Base-by-base conservation (phyloP, 163 green algal genomes). In the Chlorella variabilis region DNA sequence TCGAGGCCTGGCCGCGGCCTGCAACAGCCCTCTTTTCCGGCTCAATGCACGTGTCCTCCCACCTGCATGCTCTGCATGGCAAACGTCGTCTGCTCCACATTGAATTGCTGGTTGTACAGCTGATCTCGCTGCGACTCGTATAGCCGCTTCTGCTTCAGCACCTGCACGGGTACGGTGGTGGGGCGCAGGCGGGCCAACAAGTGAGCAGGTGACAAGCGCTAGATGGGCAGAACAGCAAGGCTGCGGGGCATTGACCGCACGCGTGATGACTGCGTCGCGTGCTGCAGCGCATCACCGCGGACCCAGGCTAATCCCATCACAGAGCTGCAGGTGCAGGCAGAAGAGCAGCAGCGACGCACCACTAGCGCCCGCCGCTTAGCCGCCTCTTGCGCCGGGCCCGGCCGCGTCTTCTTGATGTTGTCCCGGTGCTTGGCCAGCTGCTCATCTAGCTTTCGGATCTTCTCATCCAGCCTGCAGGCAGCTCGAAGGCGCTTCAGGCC, bases 91-190 rank as follows among this genome's bases (percentile, higher is more conserved):
- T 98, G 92, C 79, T 99, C 97, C 81, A 99, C 85, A 76, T 98
- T 98, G 91, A 96, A 98, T 77, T 97, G 93, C 88, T 99, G 97
- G 66, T 94, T 91, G 87, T 97, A 98, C n/a, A 99, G 89, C 86
- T 98, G 93, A 59, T 98, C 96, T 0, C 94, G 89, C 90, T 99
- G 97, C 5, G 77, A 71, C 88, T 99, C 96, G 77, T 97, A 98
- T 90, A 98, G 86, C 69, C 90, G 88, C 87, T 98, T 98, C 90
- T 98, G 95, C 84, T 97, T 96, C 25, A 99, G 84, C 20, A 99
- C 87, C 88, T 97, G 87, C 79, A 62, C 8, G 3, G 15, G 11
- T 54, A 11, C 45, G 42, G 45, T 34, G 29, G 59, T 34, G 39
- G 23, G 9, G 45, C 45, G 45, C 11, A 54, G 45, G 45, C 45